Percentiles rank a stretch among this genome's conserved stretches.
These are phyloP conservation scores for Tilletiopsis washingtonensis DNA, from an alignment of 1,284 basidiomycete species.

Conservation along the genomic window DNA sequence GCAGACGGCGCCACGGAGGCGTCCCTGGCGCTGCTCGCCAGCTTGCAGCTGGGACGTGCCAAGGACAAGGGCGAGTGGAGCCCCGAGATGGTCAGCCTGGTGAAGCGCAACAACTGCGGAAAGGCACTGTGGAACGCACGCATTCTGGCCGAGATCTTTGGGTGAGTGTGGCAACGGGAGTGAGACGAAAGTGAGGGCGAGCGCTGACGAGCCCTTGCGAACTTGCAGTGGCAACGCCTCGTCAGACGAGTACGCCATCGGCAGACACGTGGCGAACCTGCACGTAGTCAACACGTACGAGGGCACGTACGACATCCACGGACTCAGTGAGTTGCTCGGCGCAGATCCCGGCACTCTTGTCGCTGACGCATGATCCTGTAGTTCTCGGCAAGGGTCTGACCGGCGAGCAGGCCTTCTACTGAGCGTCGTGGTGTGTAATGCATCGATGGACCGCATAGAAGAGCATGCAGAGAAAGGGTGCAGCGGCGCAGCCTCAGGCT, in stretches of 20 bases:
- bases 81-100: constrained; percentile 77
- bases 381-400: constrained; percentile 88
- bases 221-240: constrained; percentile 48
- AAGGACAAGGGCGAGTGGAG: constrained; percentile 73
- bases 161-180: constrained; percentile 70
- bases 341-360: constrained; percentile 74
- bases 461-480: no score
- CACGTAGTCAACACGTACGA: constrained; percentile 42
- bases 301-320: constrained; percentile 34
- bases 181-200: no score
- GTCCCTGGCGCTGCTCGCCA: constrained; percentile 66
- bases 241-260: constrained; percentile 31
- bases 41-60: constrained; percentile 68
- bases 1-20: constrained; percentile 83
- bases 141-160: constrained; percentile 61
- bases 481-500: no score
- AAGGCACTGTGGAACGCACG: constrained; percentile 57
- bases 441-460: no score
- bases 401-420: constrained; percentile 66
- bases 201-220: no score
- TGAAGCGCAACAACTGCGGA: constrained; percentile 93
- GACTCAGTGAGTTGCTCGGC: constrained; percentile 58
- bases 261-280: constrained; percentile 32
- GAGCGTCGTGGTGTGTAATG: no score
- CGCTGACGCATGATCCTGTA: no score